phyloP scores from a whole-genome alignment of 139 green algal genomes.

The Coccomyxa sp. region DNA sequence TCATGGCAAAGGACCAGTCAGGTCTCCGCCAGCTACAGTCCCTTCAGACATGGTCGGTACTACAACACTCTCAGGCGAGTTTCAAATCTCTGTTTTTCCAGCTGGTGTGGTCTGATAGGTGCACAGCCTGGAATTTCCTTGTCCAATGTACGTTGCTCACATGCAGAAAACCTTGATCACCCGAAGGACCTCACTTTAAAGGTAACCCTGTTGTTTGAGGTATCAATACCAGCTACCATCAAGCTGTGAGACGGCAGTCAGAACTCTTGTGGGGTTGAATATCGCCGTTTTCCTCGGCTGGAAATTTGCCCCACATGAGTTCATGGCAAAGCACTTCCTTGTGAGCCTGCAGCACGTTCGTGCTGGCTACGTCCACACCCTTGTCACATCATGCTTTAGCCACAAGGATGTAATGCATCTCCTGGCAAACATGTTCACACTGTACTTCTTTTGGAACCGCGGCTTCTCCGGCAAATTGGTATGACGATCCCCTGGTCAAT shows the following conservation, averaged over 20 bases:
- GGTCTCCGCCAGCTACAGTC: no score
- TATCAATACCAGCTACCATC: not conserved
- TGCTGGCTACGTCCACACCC: not conserved
- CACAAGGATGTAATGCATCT: not conserved
- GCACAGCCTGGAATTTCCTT: no score
- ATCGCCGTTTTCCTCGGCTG: not conserved
- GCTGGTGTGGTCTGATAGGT: no score
- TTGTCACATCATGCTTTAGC: conserved; percentile 5
- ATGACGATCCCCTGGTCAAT: not conserved
- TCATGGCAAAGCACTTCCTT: conserved; percentile 5
- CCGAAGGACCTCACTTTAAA: no score
- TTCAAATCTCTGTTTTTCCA: no score
- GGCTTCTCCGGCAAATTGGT: not conserved
- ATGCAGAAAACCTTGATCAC: no score
- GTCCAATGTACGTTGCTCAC: no score
- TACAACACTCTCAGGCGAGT: no score
- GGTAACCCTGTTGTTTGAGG: not conserved
- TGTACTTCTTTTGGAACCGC: conserved; percentile 7
- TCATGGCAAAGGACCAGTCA: no score
- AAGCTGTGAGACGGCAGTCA: not conserved
- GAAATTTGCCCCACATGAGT: not conserved
- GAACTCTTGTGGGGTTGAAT: not conserved
- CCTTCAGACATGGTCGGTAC: no score
- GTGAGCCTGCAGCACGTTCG: not conserved
- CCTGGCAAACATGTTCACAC: not conserved